Evolutionary conservation across 805 yeast species (phyloP), one percentile per base, ranked within the genome.

Genomic region (Wickerhamiella alocasiicola): DNA sequence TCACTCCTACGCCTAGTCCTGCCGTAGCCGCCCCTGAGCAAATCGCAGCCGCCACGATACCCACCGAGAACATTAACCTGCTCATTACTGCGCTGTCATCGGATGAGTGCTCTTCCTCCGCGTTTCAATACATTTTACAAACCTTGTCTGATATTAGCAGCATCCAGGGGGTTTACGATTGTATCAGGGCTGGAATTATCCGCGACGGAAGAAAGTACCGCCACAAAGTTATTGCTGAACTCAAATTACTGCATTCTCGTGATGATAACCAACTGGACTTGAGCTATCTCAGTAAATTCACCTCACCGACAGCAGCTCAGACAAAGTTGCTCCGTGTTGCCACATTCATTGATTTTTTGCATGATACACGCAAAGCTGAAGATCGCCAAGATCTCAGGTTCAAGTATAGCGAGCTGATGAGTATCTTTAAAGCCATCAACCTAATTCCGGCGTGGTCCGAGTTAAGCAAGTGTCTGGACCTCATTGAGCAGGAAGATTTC

Each of bases 281-380:
- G 17, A 73, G 70, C 19, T 61, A 75, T 2, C 65, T 85, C 45
- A 61, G 72, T 20, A 74, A 73, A 49, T 82, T 87, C 53, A 81
- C 91, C 2, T 72, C 83, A 0, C 73, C 85, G 1, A 74, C 81
- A 31, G 81, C 95, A 0, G 85, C 81, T 46, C 97, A 91, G 56
- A 81, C 95, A 6, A 85, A 84, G 52, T 60, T 91, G n/a, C 63
- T 88, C 41, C 69, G 95, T 39, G 76, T 84, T 2, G 65, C 87
- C 45, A 85, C 96, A 1, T 94, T 95, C 0, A 67, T 87, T 44
- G 95, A 87, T 52, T 83, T 79, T 50, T 65, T 87, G 54, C 80
- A 73, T 56, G 83, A 77, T 39, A 54, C 65, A 0, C 61, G 41
- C 23, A 33, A 35, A 5, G 24, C 31, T 15, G 5, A n/a, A 4